Evolutionary conservation across 441 rosid species (phyloP).

Genomic region (Eruca vesicaria): DNA sequence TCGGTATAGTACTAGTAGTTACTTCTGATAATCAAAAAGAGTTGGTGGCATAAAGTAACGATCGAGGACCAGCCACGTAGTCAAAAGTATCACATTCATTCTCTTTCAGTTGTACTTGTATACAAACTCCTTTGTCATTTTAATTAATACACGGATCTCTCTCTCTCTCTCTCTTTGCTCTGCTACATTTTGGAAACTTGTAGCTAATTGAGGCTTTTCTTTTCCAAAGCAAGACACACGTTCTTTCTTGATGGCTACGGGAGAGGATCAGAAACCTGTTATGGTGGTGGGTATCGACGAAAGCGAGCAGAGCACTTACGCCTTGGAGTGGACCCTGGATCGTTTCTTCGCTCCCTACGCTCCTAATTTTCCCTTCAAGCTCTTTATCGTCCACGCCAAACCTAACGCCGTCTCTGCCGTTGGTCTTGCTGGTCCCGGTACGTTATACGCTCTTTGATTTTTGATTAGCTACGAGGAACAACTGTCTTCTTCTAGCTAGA

Average conservation of each 20-base stretch:
- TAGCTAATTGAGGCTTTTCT: background rate
- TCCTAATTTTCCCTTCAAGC: constrained; percentile 57
- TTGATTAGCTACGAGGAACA: background rate
- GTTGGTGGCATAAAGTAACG: too few species aligned
- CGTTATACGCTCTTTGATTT: background rate
- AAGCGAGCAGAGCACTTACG: constrained; percentile 79
- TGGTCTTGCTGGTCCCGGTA: constrained; percentile 83
- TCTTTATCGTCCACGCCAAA: constrained; percentile 71
- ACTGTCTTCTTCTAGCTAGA: background rate
- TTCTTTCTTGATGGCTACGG: constrained; percentile 14
- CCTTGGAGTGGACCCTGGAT: constrained; percentile 80
- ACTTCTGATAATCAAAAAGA: too few species aligned
- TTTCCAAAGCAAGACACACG: background rate
- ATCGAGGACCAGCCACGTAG: too few species aligned
- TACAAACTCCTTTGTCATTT: too few species aligned
- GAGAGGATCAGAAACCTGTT: constrained; percentile 53
- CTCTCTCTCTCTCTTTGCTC: background rate
- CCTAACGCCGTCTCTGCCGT: constrained; percentile 54
- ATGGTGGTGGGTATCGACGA: constrained; percentile 80
- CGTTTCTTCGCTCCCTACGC: constrained; percentile 59
- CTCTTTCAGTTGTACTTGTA: too few species aligned
- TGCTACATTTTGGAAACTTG: background rate
- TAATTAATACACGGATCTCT: background rate
- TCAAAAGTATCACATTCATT: too few species aligned
- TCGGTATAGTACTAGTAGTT: too few species aligned